Evolutionary conservation across 2,329 filamentous ascomycete genomes (phyloP).

Genomic region (Anthostomella pinea): DNA sequence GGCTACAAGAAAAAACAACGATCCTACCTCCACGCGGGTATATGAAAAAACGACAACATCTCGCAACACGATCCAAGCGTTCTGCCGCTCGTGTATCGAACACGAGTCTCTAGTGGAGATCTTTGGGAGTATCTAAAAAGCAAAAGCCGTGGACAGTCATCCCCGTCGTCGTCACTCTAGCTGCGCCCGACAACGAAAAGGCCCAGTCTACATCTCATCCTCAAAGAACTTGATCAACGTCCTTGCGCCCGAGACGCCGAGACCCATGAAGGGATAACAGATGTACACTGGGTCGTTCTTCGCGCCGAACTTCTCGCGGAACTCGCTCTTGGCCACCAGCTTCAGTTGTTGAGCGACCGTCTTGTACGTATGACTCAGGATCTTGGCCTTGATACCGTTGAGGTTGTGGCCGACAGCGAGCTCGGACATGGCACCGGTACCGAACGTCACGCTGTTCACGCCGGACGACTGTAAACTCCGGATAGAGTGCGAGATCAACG

Average conservation of each 20-base stretch:
- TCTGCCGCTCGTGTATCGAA: constrained; percentile 5
- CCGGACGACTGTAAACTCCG: constrained; percentile 57
- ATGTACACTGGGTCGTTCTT: constrained; percentile 83
- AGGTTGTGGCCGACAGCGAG: constrained; percentile 80
- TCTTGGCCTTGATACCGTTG: constrained; percentile 73
- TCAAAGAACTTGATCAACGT: constrained; percentile 92
- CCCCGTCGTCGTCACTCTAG: no score
- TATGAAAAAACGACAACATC: constrained; percentile 6
- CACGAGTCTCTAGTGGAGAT: no score
- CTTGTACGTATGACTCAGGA: constrained; percentile 79
- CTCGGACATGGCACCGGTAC: constrained; percentile 72
- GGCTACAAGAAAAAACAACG: no score
- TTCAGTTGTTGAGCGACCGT: constrained; percentile 39
- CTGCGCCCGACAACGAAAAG: no score
- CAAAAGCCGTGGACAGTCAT: no score
- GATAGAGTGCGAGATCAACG: constrained; percentile 58
- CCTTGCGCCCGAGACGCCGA: constrained; percentile 76
- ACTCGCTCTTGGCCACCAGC: constrained; percentile 75
- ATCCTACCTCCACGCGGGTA: constrained; percentile 12
- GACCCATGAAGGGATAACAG: constrained; percentile 81
- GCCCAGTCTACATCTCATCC: constrained; percentile 48
- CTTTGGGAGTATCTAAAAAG: no score
- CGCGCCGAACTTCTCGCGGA: constrained; percentile 86
- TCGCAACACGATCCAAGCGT: constrained; percentile 2
- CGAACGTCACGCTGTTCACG: constrained; percentile 74